Conservation (phyloP, 75 land plant species). For the Sequoiadendron giganteum region DNA sequence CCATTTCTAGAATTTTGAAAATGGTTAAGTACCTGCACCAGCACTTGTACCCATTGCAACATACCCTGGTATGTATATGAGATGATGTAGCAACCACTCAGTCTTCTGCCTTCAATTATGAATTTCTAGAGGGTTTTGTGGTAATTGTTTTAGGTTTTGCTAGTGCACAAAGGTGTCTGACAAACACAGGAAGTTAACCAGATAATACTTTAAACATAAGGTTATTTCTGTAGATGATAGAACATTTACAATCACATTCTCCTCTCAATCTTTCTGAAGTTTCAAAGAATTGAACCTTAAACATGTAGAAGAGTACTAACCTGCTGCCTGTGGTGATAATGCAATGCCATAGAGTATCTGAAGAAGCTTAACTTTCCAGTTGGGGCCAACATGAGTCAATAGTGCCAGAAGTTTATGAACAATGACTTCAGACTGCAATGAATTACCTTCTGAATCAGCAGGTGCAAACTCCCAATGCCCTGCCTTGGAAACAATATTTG, state of each 20-base stretch:
- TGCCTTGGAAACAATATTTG: slow-evolving; percentile 46
- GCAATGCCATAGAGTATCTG: no score
- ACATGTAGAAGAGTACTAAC: slow-evolving; percentile 19
- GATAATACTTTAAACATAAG: not conserved
- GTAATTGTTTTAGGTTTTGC: not conserved
- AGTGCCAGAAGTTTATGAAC: slow-evolving; percentile 39
- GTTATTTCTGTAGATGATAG: not conserved
- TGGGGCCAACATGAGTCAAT: slow-evolving; percentile 7
- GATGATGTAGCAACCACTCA: not conserved
- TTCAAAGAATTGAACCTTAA: not conserved
- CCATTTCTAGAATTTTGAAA: not conserved
- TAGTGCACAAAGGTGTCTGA: not conserved
- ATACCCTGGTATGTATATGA: not conserved
- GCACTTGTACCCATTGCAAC: not conserved
- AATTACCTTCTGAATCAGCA: slow-evolving; percentile 42
- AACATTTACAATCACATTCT: not conserved
- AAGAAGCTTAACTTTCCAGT: no score
- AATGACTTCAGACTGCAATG: slow-evolving; percentile 48
- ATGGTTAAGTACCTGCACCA: not conserved
- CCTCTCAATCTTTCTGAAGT: not conserved
- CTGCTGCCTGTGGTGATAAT: not conserved
- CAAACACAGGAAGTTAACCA: not conserved
- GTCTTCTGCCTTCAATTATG: not conserved
- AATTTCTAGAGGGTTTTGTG: not conserved
- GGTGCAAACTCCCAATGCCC: slow-evolving; percentile 55